Conservation (phyloP, 805 yeast genomes). For the Yamadazyma tumulicola region DNA sequence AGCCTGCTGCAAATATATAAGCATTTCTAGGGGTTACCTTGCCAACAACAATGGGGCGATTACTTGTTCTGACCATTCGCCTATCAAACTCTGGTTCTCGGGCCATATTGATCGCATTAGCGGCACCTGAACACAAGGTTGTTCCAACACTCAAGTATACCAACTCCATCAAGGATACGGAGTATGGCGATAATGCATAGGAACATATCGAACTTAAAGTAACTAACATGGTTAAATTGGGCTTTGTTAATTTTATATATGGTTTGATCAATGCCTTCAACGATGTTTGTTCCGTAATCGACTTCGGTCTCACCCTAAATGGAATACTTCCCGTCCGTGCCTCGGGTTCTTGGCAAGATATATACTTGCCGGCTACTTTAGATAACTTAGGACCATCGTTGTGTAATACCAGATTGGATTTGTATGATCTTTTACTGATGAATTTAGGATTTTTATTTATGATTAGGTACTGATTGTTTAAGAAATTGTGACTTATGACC, state of each 20-base stretch:
- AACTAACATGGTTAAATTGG: slow-evolving; percentile 80
- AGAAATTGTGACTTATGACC: slow-evolving; percentile 29
- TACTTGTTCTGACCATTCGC: slow-evolving; percentile 81
- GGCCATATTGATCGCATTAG: slow-evolving; percentile 96
- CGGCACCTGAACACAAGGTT: slow-evolving; percentile 83
- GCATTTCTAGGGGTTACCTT: slow-evolving; percentile 73
- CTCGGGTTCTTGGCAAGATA: slow-evolving; percentile 43
- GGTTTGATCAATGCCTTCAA: slow-evolving; percentile 48
- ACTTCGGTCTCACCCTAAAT: slow-evolving; percentile 49
- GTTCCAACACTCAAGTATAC: slow-evolving; percentile 80
- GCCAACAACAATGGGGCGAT: slow-evolving; percentile 89
- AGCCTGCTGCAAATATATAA: slow-evolving; percentile 67
- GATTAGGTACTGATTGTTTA: slow-evolving; percentile 26
- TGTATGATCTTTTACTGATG: slow-evolving; percentile 8
- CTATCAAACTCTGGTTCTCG: slow-evolving; percentile 89
- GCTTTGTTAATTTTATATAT: slow-evolving; percentile 83
- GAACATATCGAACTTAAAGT: slow-evolving; percentile 91
- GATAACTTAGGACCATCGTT: not conserved
- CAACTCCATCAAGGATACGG: slow-evolving; percentile 70
- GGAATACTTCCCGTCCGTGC: slow-evolving; percentile 36
- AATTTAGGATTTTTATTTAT: slow-evolving; percentile 3
- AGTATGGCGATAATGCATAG: slow-evolving; percentile 84
- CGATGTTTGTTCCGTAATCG: slow-evolving; percentile 3
- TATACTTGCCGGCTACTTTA: slow-evolving; percentile 41
- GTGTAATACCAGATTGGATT: not conserved